Conservation (phyloP, 805 yeast genomes). For the Saturnispora ahearnii region DNA sequence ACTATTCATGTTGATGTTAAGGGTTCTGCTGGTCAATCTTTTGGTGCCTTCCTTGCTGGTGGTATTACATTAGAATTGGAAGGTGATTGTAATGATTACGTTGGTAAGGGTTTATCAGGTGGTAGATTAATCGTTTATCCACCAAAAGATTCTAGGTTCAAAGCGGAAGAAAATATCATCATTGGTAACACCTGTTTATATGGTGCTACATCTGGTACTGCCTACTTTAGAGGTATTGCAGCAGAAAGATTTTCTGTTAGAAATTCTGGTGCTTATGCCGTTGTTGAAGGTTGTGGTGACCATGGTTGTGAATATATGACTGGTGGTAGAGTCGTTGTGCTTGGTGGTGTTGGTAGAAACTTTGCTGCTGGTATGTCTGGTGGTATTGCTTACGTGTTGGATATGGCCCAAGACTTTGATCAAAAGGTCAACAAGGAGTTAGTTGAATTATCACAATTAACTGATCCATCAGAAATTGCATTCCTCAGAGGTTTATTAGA, state of each 20-base stretch:
- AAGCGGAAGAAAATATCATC: conserved; percentile 92
- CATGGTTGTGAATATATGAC: conserved; percentile 99
- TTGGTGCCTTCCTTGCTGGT: conserved; percentile 94
- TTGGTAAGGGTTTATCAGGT: conserved; percentile 95
- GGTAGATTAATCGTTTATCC: conserved; percentile 91
- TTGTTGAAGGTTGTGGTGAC: conserved; percentile 95
- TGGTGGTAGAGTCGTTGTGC: conserved; percentile 93
- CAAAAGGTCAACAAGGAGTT: conserved; percentile 72
- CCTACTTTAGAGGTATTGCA: conserved; percentile 92
- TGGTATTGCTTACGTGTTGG: conserved; percentile 95
- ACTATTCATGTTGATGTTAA: conserved; percentile 85
- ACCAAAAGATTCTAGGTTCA: conserved; percentile 72
- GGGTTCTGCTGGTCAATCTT: conserved; percentile 97
- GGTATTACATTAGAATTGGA: conserved; percentile 92
- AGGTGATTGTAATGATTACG: conserved; percentile 98
- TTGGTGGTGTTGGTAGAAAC: conserved; percentile 87
- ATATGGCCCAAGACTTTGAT: conserved; percentile 86
- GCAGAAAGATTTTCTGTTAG: conserved; percentile 98
- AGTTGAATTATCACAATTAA: conserved; percentile 67
- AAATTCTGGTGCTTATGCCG: conserved; percentile 97
- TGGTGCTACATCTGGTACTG: conserved; percentile 94
- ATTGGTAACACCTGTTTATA: conserved; percentile 96
- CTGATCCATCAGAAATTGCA: conserved; percentile 89
- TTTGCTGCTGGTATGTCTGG: conserved; percentile 99
- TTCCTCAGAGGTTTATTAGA: conserved; percentile 87